Percentiles rank a stretch among this genome's conserved stretches.
phyloP scores from a whole-genome alignment of 2,329 filamentous ascomycete genomes.

The Cyclaneusma minus region DNA sequence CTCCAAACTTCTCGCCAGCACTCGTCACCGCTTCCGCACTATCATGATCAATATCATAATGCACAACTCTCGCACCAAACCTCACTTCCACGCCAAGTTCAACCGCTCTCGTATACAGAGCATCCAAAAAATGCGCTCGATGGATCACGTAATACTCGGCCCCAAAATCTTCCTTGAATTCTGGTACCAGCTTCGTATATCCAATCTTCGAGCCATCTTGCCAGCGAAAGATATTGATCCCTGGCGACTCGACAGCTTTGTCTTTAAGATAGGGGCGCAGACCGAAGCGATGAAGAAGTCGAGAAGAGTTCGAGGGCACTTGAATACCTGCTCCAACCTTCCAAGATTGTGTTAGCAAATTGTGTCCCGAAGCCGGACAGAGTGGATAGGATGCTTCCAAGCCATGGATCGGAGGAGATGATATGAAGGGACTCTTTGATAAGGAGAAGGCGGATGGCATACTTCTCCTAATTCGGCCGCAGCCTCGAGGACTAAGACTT shows the following conservation, averaged over 20 bases:
- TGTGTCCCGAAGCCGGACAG: no score
- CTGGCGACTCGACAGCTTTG: constrained; percentile 16
- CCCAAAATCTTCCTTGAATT: constrained; percentile 17
- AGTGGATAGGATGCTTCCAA: not conserved
- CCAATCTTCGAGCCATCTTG: constrained; percentile 18
- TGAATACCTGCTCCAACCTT: constrained; percentile 26
- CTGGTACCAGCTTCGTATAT: constrained; percentile 17
- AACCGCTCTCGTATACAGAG: constrained; percentile 13
- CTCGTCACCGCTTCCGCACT: constrained; percentile 10
- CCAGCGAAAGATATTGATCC: constrained; percentile 22
- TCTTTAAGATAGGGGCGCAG: constrained; percentile 14
- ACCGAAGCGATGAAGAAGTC: constrained; percentile 19
- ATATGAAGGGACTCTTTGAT: constrained; percentile 1
- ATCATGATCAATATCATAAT: constrained; percentile 10
- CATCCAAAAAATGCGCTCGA: constrained; percentile 18
- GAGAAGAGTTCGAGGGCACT: constrained; percentile 21
- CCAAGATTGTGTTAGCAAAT: constrained; percentile 1
- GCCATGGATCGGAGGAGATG: no score
- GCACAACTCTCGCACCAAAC: constrained; percentile 10
- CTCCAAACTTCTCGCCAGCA: constrained; percentile 12
- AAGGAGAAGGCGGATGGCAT: constrained; percentile 2
- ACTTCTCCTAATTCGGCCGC: constrained; percentile 24
- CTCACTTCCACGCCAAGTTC: constrained; percentile 13
- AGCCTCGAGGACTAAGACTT: constrained; percentile 24
- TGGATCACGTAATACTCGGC: constrained; percentile 19